Evolutionary conservation across 1,284 basidiomycete species (phyloP).

Genomic region (Somion occarium): DNA sequence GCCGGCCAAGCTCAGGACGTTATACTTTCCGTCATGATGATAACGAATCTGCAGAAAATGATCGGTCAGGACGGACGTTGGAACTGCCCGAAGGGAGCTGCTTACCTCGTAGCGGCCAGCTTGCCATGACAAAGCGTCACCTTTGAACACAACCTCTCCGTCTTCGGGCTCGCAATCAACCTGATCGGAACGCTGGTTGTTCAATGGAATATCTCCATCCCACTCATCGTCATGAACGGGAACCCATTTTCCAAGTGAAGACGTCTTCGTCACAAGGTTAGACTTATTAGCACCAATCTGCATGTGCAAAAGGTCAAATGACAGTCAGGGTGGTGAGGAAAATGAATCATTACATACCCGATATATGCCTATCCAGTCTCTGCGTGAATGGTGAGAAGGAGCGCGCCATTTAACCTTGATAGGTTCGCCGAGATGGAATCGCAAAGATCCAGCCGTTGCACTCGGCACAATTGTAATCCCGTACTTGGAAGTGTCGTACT

Average conservation of each 20-base stretch:
- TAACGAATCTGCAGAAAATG: slow-evolving; percentile 56
- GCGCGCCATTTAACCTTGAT: slow-evolving; percentile 88
- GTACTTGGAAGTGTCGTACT: slow-evolving; percentile 79
- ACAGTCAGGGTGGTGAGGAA: background rate
- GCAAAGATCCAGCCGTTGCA: slow-evolving; percentile 39
- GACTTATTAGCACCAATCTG: slow-evolving; percentile 86
- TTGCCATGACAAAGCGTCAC: slow-evolving; percentile 81
- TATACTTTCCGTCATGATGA: slow-evolving; percentile 94
- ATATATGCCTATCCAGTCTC: slow-evolving; percentile 97
- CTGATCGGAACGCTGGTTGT: slow-evolving; percentile 34
- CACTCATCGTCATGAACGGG: slow-evolving; percentile 91
- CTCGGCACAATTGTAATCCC: slow-evolving; percentile 58
- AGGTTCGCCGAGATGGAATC: slow-evolving; percentile 89
- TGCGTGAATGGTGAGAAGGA: slow-evolving; percentile 82
- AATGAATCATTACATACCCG: slow-evolving; percentile 38
- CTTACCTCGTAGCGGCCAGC: slow-evolving; percentile 84
- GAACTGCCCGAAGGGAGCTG: slow-evolving; percentile 13
- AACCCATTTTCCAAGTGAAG: slow-evolving; percentile 88
- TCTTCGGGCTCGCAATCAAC: slow-evolving; percentile 36
- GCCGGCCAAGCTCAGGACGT: slow-evolving; percentile 82
- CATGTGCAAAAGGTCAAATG: slow-evolving; percentile 12
- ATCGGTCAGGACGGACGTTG: background rate
- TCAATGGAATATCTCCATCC: slow-evolving; percentile 79
- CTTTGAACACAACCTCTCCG: slow-evolving; percentile 75
- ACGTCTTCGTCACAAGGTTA: slow-evolving; percentile 79